Evolutionary conservation across 805 yeast genomes (phyloP).

Genomic region (Saccharomycopsis capsularis): DNA sequence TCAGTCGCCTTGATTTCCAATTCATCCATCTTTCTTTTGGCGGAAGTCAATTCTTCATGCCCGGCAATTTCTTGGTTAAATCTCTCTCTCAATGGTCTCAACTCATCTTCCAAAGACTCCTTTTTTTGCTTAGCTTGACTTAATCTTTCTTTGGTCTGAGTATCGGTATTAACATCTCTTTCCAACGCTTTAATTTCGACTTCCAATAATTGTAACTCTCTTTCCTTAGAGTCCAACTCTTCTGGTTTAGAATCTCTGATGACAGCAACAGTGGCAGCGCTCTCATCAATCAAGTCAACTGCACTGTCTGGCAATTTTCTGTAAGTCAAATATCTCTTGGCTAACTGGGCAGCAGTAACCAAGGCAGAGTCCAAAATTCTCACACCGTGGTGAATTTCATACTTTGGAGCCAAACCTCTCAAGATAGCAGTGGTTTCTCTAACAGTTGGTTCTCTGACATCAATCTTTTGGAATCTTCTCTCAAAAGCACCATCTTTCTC

Average conservation of each 20-base stretch:
- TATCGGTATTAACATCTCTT: conserved; percentile 83
- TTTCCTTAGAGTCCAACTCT: conserved; percentile 87
- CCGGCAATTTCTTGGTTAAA: conserved; percentile 84
- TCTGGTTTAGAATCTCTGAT: conserved; percentile 98
- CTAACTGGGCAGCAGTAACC: conserved; percentile 90
- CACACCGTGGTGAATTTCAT: conserved; percentile 97
- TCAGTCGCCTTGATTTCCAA: conserved; percentile 87
- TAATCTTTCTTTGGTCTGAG: conserved; percentile 79
- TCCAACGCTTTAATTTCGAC: conserved; percentile 96
- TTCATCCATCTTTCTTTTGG: conserved; percentile 87
- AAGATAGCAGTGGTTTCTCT: conserved; percentile 92
- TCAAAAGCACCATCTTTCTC: conserved; percentile 98
- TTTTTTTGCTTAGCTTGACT: conserved; percentile 69
- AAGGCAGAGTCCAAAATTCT: conserved; percentile 91
- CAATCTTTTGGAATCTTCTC: conserved; percentile 96
- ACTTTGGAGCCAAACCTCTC: conserved; percentile 91
- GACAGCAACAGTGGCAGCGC: conserved; percentile 96
- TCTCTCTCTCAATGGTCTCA: conserved; percentile 78
- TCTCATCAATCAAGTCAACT: conserved; percentile 89
- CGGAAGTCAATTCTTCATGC: conserved; percentile 81
- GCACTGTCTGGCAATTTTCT: conserved; percentile 97
- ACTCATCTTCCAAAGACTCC: conserved; percentile 78
- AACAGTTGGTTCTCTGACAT: conserved; percentile 88
- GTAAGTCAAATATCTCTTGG: conserved; percentile 89
- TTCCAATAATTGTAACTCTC: conserved; percentile 83